phyloP scores from a whole-genome alignment of 1,284 basidiomycete genomes.

The Puccinia hordei region DNA sequence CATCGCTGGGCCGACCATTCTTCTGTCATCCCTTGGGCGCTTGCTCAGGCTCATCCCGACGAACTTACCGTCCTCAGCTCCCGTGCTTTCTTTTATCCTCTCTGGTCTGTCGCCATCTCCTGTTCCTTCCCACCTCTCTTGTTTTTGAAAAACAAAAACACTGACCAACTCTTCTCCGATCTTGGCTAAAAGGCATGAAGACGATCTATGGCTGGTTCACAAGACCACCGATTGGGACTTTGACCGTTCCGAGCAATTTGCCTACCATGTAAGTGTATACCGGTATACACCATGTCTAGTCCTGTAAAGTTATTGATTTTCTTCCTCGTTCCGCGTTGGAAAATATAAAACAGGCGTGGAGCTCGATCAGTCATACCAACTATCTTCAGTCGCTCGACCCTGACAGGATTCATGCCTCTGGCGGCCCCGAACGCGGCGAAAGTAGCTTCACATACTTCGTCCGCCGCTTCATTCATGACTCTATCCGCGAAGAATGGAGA shows the following conservation, averaged over 20 bases:
- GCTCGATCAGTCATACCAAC: constrained; percentile 34
- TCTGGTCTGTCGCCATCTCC: constrained; percentile 57
- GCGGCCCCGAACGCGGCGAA: constrained; percentile 30
- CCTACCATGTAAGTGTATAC: constrained; percentile 45
- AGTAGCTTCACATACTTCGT: constrained; percentile 46
- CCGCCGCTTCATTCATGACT: constrained; percentile 40
- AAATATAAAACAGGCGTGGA: too few relatives aligned
- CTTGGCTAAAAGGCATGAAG: constrained; percentile 28
- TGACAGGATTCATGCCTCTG: constrained; percentile 30
- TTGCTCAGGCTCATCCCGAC: constrained; percentile 60
- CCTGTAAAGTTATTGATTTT: too few relatives aligned
- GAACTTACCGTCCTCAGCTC: constrained; percentile 62
- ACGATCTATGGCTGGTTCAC: constrained; percentile 46
- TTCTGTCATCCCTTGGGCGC: constrained; percentile 58
- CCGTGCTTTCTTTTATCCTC: constrained; percentile 63
- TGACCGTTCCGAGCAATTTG: constrained; percentile 40
- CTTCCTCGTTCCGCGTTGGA: too few relatives aligned
- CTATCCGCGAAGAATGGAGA: constrained; percentile 28
- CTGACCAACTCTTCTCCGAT: background rate
- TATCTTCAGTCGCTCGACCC: constrained; percentile 29
- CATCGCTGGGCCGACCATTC: constrained; percentile 61
- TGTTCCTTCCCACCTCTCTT: background rate
- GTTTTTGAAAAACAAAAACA: too few relatives aligned
- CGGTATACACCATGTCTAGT: too few relatives aligned
- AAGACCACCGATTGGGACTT: constrained; percentile 41